phyloP scores from a whole-genome alignment of 148 eudicot species.

The Rhododendron kiyosumense region DNA sequence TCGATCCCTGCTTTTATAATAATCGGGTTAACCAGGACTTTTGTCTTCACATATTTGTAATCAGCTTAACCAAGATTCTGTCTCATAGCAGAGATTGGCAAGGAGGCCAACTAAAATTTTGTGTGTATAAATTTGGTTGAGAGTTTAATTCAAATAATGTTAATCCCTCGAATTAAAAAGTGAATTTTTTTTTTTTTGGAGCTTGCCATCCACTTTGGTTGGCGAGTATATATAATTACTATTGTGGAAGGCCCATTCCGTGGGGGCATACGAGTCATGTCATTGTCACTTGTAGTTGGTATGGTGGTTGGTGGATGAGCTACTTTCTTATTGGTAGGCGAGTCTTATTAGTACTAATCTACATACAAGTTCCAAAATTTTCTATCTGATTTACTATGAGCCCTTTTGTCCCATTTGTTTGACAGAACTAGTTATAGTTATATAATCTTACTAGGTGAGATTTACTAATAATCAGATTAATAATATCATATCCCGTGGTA shows the following conservation, averaged over 20 bases:
- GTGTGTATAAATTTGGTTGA: neutral
- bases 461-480: neutral
- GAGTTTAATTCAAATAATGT: neutral
- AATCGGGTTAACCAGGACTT: too few relatives aligned
- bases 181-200: neutral
- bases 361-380: neutral
- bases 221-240: neutral
- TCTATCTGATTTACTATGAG: neutral
- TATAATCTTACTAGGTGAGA: neutral
- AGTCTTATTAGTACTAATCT: neutral
- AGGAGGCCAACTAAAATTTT: neutral
- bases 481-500: neutral
- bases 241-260: neutral
- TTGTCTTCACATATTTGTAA: neutral
- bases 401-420: neutral
- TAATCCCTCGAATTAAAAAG: neutral
- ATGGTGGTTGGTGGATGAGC: neutral
- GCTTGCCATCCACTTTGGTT: neutral
- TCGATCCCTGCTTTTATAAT: too few relatives aligned
- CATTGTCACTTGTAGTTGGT: neutral
- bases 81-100: neutral
- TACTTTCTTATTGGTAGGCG: neutral
- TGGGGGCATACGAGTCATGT: neutral
- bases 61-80: too few relatives aligned
- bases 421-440: neutral